Base-by-base conservation (phyloP, 306 rosid species). In the Albizia julibrissin region DNA sequence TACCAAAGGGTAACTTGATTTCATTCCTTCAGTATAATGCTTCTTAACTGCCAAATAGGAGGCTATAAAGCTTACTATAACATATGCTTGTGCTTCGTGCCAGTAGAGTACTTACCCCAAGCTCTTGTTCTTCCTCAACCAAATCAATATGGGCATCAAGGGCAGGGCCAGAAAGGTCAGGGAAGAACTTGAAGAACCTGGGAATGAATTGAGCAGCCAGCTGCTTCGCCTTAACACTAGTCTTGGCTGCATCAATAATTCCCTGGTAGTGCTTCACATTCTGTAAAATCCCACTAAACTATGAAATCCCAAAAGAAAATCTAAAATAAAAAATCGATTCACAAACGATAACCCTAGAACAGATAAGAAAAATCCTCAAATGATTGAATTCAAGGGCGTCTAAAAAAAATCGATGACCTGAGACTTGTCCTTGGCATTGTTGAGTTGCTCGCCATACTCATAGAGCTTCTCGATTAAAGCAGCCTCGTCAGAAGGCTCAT, bases 171-270 rank as follows among this genome's bases (percentile, higher is more conserved):
- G 97, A 92, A 9, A 92, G 96, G 65, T 80, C 89, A 8, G 99
- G 98, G 78, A 95, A 93, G 87, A 89, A 93, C 88, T 95, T 95
- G 85, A 88, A 95, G 86, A 93, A 95, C 89, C 91, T 92, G 4
- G 98, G 99, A 83, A 95, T 95, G 71, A 95, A 92, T 88, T 95
- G 99, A 3, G 98, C 98, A 13, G 99, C 94, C 71, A 95, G 85
- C 76, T 95, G 99, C 88, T 95, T 95, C 49, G 98, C 97, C 89
- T 95, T 93, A 13, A 90, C 91, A 82, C 97, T 95, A 15, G 91
- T 90, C 85, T 87, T 95, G 1, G 98, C 97, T 0, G 93, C 93
- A 88, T 86, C 95, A 39, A 95, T 95, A 54, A 95, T 95, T 58
- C 97, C 97, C 87, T 92, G 88, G 71, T 93, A 95, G 81, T 93